phyloP scores from a whole-genome alignment of 2,329 filamentous ascomycete genomes.

The Chaetomiaceae sp. region DNA sequence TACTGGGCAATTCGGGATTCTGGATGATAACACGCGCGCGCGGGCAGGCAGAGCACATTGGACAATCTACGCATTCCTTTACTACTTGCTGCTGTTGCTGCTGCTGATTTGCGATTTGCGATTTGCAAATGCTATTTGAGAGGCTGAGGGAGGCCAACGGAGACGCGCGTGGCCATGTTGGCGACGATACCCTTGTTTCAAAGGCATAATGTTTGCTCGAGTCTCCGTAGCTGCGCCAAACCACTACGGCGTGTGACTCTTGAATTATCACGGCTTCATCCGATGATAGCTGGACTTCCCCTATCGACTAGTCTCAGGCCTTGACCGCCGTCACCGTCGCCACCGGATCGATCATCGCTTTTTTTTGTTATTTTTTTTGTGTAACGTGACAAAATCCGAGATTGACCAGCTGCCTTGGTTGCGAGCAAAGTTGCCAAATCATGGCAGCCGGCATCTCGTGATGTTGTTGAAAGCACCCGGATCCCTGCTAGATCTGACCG shows the following conservation, averaged over 20 bases:
- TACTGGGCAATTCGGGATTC: not conserved
- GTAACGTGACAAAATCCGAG: not conserved
- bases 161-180: no score
- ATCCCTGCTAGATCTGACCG: not conserved
- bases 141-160: no score
- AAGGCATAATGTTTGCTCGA: not conserved
- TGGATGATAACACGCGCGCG: not conserved
- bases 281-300: not conserved
- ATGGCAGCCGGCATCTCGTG: not conserved
- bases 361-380: not conserved
- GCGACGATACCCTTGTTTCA: not conserved
- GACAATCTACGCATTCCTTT: slow-evolving; percentile 7
- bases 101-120: no score
- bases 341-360: not conserved
- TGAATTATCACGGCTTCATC: not conserved
- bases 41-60: slow-evolving; percentile 6
- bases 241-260: not conserved
- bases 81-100: no score
- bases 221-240: not conserved
- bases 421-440: no score
- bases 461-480: not conserved
- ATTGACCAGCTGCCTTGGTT: not conserved
- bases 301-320: no score
- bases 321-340: no score
- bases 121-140: no score